phyloP scores from a whole-genome alignment of 2,329 filamentous ascomycete species.

The Rhinocladiella similis region DNA sequence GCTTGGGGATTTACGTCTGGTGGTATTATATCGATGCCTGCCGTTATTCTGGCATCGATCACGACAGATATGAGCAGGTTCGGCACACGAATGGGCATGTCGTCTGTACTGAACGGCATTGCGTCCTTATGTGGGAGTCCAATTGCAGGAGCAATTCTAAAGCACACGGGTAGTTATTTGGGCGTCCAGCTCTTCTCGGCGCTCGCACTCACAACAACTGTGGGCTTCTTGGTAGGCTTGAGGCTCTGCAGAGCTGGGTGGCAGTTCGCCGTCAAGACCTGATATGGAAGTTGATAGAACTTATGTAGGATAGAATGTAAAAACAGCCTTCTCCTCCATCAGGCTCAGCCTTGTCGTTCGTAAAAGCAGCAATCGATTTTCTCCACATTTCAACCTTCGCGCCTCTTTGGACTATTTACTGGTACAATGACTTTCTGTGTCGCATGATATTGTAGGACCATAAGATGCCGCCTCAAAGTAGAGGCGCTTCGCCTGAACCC shows the following conservation, averaged over 20 bases:
- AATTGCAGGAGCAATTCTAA: background rate
- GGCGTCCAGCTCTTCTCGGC: background rate
- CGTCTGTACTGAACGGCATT: background rate
- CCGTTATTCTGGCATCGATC: constrained; percentile 38
- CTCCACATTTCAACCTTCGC: background rate
- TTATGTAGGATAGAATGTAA: background rate
- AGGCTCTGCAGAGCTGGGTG: constrained; percentile 3
- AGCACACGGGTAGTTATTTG: background rate
- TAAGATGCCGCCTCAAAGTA: constrained; percentile 27
- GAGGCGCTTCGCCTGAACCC: constrained; percentile 18
- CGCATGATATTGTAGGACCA: background rate
- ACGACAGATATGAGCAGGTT: constrained; percentile 35
- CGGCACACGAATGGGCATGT: constrained; percentile 46
- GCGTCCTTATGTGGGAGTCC: background rate
- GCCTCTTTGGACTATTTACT: background rate
- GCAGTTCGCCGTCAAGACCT: constrained; percentile 6
- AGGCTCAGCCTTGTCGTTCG: background rate
- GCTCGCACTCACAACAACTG: background rate
- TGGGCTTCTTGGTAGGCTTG: constrained; percentile 2
- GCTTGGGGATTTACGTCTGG: constrained; percentile 44
- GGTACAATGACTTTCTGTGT: background rate
- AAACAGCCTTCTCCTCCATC: background rate
- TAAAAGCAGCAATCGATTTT: background rate
- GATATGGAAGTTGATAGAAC: background rate
- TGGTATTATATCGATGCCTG: constrained; percentile 40